These are phyloP conservation scores for Chrysosporium keratinophilum DNA, from an alignment of 2,329 filamentous ascomycete genomes.

Conservation along the genomic window DNA sequence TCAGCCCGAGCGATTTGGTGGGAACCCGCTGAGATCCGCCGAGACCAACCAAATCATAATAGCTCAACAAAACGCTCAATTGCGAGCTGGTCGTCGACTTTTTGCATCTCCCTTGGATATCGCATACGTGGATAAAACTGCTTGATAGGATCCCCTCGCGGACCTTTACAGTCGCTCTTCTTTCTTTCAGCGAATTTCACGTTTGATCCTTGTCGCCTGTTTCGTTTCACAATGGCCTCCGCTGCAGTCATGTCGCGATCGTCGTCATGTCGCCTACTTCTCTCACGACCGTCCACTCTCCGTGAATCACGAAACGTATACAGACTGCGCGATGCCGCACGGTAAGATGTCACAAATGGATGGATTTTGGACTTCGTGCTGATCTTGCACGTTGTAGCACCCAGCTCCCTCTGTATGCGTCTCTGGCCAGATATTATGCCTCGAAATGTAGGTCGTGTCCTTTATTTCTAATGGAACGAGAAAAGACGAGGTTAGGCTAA, in stretches of 20 bases:
- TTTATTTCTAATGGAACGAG: background rate
- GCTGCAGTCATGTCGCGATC: conserved; percentile 41
- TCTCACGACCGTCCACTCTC: conserved; percentile 35
- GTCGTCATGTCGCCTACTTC: conserved; percentile 32
- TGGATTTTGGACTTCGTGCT: background rate
- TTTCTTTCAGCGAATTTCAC: background rate
- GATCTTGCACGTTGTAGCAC: conserved; percentile 22
- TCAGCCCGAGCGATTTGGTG: conserved; percentile 7
- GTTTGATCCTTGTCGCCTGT: background rate
- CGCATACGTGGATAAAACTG: background rate
- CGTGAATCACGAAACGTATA: conserved; percentile 38
- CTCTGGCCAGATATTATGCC: conserved; percentile 57
- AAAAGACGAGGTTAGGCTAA: background rate
- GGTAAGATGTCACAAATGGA: conserved; percentile 25
- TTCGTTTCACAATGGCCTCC: conserved; percentile 26
- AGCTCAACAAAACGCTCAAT: conserved; percentile 13
- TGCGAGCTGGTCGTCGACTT: background rate
- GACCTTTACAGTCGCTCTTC: conserved; percentile 1
- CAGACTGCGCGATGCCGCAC: conserved; percentile 34
- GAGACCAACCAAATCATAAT: conserved; percentile 11
- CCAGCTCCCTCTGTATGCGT: conserved; percentile 45
- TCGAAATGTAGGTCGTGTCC: conserved; percentile 49
- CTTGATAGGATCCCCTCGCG: conserved; percentile 1
- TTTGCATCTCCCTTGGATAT: background rate
- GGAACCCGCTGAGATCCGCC: conserved; percentile 9